Base-by-base conservation (phyloP, 192 early-diverging fungal genomes). In the Coemansia sp. region DNA sequence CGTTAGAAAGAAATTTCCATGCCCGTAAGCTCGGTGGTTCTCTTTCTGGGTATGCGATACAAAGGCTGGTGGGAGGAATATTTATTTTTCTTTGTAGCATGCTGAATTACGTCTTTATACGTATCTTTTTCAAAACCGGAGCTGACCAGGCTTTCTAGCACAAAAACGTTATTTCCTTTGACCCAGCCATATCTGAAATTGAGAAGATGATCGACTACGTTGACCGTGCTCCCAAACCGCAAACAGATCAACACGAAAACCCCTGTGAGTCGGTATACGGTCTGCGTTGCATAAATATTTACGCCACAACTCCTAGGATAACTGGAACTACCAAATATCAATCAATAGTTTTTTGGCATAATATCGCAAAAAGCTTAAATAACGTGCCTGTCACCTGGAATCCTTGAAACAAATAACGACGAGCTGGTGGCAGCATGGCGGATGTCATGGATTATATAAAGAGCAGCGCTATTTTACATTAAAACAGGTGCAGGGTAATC, bases 31-130 rank as follows among this genome's bases (percentile, higher is more conserved):
- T 10, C 8, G 1, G 19, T 4, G 19, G 48, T 49, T 49, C 19
- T 49, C 48, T 49, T 49, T 49, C 48, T 19, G 48, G 8, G 19
- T 49, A 7, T 19, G 48, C 20, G n/a, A 8, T 9, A 49, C 18
- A 49, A 49, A 49, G 48, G 48, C 13, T 20, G 8, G 18, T 8
- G 16, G 48, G n/a, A 16, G n/a, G 62, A 51, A 16, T 57, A 57
- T 22, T 74, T 26, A 9, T 49, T 18, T 49, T 49, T 16, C 48
- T 49, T 49, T 49, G 48, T 49, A 49, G n/a, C 5, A 22, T n/a
- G 13, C 19, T 9, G 48, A n/a, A 49, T 18, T 49, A 19, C 48
- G 48, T 0, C 19, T 19, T 49, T 19, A 49, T 49, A 19, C 48
- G 48, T 49, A 18, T 1, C 6, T 18, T 16, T 49, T 49, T 20